Conservation (phyloP, 805 yeast genomes). For the Yarrowia yakushimensis region DNA sequence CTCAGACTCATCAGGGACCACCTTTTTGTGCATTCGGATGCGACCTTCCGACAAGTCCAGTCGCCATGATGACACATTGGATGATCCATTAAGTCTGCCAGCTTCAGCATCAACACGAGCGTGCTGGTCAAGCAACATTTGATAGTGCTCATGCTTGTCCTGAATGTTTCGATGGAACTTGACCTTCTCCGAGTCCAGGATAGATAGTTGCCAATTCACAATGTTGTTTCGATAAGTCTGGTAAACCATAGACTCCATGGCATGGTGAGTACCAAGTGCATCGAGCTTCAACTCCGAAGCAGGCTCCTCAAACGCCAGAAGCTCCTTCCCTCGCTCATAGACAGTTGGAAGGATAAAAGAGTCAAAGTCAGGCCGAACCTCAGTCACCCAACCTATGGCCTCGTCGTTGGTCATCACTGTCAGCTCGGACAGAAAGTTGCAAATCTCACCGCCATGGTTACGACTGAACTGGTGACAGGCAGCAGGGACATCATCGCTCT, state of each 20-base stretch:
- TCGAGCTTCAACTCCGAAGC: not conserved
- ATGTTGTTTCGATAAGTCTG: conserved; percentile 27
- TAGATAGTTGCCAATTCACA: conserved; percentile 32
- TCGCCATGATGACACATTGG: conserved; percentile 41
- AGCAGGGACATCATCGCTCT: not conserved
- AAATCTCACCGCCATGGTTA: not conserved
- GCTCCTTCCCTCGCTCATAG: not conserved
- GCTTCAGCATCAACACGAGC: conserved; percentile 45
- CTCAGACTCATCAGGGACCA: conserved; percentile 51
- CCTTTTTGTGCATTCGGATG: conserved; percentile 61
- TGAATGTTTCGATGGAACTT: conserved; percentile 54
- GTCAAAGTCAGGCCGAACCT: not conserved
- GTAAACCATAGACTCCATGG: conserved; percentile 13
- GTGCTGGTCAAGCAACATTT: conserved; percentile 48
- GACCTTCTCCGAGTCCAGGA: conserved; percentile 37
- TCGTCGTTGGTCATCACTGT: conserved; percentile 19
- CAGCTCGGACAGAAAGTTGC: conserved; percentile 11
- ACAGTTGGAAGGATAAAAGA: not conserved
- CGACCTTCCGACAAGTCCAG: conserved; percentile 69
- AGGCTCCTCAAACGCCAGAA: not conserved
- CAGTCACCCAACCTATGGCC: conserved; percentile 1
- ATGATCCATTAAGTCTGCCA: conserved; percentile 26
- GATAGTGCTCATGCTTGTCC: conserved; percentile 61
- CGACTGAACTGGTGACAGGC: not conserved
- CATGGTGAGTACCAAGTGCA: not conserved